Evolutionary conservation across 805 yeast species (phyloP).

Genomic region (Candida michaelii): DNA sequence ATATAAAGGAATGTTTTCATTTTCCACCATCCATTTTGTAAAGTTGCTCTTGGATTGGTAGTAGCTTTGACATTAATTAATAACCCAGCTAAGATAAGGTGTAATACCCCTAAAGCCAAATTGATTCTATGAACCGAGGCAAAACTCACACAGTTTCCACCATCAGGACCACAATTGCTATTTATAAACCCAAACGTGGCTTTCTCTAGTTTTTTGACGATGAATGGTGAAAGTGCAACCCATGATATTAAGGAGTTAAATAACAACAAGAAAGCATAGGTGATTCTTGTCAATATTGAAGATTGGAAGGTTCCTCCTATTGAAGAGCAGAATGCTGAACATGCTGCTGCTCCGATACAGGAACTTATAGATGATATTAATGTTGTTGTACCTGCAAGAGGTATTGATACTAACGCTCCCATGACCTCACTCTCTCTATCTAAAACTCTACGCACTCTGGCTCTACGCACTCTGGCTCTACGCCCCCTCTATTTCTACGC

Average conservation of each 20-base stretch:
- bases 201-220: slow-evolving; percentile 69
- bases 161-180: slow-evolving; percentile 66
- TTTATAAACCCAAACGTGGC: slow-evolving; percentile 69
- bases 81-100: slow-evolving; percentile 64
- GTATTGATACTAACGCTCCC: slow-evolving; percentile 75
- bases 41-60: slow-evolving; percentile 68
- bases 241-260: slow-evolving; percentile 84
- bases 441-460: too few relatives aligned
- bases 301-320: slow-evolving; percentile 66
- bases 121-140: slow-evolving; percentile 92
- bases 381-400: slow-evolving; percentile 56
- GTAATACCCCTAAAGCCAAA: slow-evolving; percentile 81
- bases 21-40: slow-evolving; percentile 94
- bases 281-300: slow-evolving; percentile 78
- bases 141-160: slow-evolving; percentile 81
- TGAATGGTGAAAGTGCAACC: slow-evolving; percentile 85
- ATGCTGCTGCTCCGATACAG: slow-evolving; percentile 76
- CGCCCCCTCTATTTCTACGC: too few relatives aligned
- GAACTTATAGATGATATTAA: slow-evolving; percentile 48
- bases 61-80: slow-evolving; percentile 77
- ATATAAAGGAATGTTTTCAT: slow-evolving; percentile 65
- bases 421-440: slow-evolving; percentile 37
- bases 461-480: too few relatives aligned
- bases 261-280: slow-evolving; percentile 78
- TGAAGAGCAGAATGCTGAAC: slow-evolving; percentile 58